Evolutionary conservation across 2,329 filamentous ascomycete genomes (phyloP).

Genomic region (Alternaria brassicicola): DNA sequence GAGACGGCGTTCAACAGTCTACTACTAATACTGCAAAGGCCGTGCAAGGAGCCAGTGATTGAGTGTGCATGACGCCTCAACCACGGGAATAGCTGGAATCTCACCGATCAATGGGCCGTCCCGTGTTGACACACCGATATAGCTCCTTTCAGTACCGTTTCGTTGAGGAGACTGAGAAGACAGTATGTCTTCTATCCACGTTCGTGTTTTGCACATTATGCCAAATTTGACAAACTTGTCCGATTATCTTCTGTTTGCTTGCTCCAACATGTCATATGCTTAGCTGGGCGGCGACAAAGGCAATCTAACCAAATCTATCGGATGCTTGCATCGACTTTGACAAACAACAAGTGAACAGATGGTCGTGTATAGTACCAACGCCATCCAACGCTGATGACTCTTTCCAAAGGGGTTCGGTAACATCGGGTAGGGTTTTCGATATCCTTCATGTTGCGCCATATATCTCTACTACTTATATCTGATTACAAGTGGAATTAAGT

Average conservation of each 20-base stretch:
- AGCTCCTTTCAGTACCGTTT: background rate
- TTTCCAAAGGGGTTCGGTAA: too few species aligned
- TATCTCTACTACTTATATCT: too few species aligned
- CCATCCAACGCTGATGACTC: too few species aligned
- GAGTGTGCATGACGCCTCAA: background rate
- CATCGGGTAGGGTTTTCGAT: too few species aligned
- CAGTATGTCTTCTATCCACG: background rate
- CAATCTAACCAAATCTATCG: background rate
- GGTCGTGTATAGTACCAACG: too few species aligned
- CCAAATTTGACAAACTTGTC: background rate
- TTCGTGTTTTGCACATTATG: background rate
- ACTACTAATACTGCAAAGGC: background rate
- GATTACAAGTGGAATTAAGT: too few species aligned
- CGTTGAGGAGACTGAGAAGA: background rate
- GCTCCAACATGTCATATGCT: background rate
- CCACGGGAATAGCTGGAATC: background rate
- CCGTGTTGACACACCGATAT: background rate
- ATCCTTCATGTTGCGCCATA: too few species aligned
- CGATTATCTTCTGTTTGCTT: background rate
- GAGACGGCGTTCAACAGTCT: background rate
- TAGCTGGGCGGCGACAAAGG: too few species aligned
- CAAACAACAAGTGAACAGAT: too few species aligned
- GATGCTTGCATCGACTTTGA: background rate
- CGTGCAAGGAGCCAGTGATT: background rate
- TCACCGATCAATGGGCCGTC: background rate